Evolutionary conservation across 306 rosid genomes (phyloP), one percentile per base, ranked within the genome.

Genomic region (Erythrophleum fordii): DNA sequence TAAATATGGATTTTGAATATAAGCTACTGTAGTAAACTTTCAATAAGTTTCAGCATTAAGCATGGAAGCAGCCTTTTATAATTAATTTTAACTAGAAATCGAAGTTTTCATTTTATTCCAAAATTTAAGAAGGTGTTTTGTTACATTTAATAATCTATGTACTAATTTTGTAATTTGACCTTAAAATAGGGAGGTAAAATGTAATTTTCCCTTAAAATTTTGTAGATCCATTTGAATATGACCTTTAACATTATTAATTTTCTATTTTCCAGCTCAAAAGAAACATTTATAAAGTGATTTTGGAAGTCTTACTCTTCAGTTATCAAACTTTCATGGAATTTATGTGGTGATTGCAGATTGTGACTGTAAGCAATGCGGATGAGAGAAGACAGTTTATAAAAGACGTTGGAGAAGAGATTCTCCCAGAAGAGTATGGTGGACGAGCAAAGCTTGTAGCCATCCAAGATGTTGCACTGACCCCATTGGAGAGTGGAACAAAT

Each of bases 361-460:
- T 91, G 56, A 90, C 93, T 14, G 89, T 95, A 73, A 87, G 79
- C 73, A 89, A 86, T 25, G 97, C 93, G 42, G 91, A 92, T 17
- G 97, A 93, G 81, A 86, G 45, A 69, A 78, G 23, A 29, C 72
- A 72, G 72, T 89, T 95, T 77, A 41, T 90, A 72, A 82, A 77
- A 75, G 91, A 89, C 55, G 83, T 93, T 37, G 98, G 99, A 11
- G 98, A 90, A 86, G 98, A 93, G 26, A 78, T 69, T 76, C 78
- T 95, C 80, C 97, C 99, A 16, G 89, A 82, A 80, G 93, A 88
- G 75, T 92, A 95, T 66, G 99, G 99, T 25, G 99, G 99, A 74
- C 80, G 46, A 82, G 94, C 97, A 81, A 89, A 89, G 85, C 83
- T 81, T 70, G 80, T 75, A 55, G 77, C 92, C 17, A 13, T 95